A percentile compares a stretch with the other conserved stretches of the same genome.
Conservation (phyloP, 163 green algal species). For the Volvox carteri region DNA sequence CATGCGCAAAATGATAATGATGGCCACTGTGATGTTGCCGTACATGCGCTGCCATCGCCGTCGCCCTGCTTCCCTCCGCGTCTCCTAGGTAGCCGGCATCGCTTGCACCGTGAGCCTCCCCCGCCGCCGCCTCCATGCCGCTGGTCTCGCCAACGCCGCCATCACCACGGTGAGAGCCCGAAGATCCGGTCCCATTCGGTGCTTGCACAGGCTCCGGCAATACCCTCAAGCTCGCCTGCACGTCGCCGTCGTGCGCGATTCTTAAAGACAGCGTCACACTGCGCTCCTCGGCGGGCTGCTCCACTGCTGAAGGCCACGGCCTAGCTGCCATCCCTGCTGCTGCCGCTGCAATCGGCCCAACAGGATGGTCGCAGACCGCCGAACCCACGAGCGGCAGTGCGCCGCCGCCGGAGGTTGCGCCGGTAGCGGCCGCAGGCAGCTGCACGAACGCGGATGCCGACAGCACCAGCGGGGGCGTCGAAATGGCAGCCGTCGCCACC, state of each 20-base stretch:
- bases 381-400: neutral
- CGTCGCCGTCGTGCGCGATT: neutral
- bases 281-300: neutral
- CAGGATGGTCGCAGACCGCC: neutral
- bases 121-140: neutral
- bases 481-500: neutral
- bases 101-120: neutral
- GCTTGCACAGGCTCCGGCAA: neutral
- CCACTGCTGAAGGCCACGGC: neutral
- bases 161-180: neutral
- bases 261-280: neutral
- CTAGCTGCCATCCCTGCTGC: neutral
- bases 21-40: conserved; percentile 33
- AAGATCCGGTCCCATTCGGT: neutral
- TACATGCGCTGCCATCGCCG: neutral
- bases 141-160: neutral
- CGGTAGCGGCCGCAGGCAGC: neutral
- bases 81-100: conserved; percentile 42
- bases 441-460: neutral
- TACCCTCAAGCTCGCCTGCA: neutral
- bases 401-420: neutral
- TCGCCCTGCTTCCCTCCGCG: neutral
- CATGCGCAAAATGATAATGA: conserved; percentile 8
- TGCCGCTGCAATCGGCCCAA: conserved; percentile 13
- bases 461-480: too few relatives aligned